Conservation (phyloP, 106 monocot genomes). For the Dioscorea zingiberensis region DNA sequence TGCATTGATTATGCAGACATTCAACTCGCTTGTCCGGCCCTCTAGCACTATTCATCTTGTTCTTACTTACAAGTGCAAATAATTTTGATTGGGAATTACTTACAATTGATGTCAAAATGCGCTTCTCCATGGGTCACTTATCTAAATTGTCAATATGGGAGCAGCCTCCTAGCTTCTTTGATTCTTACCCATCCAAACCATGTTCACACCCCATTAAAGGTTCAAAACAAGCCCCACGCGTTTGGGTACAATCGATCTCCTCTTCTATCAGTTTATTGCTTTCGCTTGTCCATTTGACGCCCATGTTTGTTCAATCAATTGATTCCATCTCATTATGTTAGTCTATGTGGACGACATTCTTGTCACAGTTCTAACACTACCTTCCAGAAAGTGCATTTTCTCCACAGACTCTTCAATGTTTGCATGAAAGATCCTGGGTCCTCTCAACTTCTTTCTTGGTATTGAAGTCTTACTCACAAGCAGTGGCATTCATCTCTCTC, state of each 20-base stretch:
- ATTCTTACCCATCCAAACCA: not conserved
- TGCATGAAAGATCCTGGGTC: not conserved
- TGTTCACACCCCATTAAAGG: not conserved
- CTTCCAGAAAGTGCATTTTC: not conserved
- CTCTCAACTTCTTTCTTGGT: not conserved
- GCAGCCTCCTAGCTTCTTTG: not conserved
- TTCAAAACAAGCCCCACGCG: not conserved
- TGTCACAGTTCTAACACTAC: not conserved
- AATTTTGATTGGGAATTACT: not conserved
- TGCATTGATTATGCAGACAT: not conserved
- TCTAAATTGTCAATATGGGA: not conserved
- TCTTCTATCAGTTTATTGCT: not conserved
- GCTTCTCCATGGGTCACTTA: not conserved
- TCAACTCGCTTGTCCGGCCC: conserved; percentile 1
- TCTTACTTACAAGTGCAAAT: not conserved
- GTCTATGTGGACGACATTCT: no score
- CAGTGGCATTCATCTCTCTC: not conserved
- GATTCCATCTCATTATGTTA: not conserved
- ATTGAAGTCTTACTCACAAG: no score
- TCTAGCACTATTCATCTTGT: not conserved
- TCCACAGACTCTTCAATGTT: not conserved
- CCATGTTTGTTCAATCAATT: not conserved
- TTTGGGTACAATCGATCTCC: not conserved
- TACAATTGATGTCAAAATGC: not conserved
- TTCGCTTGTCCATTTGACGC: not conserved